Percentiles rank a stretch among this genome's conserved stretches.
These are phyloP conservation scores for Oryza officinalis DNA, from an alignment of 176 grass and related monocot genomes.

Conservation along the genomic window DNA sequence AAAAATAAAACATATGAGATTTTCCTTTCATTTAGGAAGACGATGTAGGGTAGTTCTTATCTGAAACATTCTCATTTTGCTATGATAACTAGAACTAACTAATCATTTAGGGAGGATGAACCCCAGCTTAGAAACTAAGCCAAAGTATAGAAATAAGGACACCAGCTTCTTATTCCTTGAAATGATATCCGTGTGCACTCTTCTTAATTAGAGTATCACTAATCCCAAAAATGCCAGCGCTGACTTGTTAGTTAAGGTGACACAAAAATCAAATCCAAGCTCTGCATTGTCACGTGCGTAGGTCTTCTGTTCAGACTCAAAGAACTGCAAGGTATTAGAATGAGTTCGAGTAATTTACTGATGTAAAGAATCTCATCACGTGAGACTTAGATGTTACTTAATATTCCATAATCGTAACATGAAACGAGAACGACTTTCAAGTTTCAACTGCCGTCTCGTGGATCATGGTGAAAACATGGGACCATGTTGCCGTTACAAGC, in stretches of 20 bases:
- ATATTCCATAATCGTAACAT: neutral
- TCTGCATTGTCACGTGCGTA: conserved; percentile 16
- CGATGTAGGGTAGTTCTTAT: neutral
- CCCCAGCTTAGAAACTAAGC: neutral
- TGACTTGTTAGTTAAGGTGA: conserved; percentile 19
- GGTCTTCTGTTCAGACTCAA: conserved; percentile 6
- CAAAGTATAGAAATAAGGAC: neutral
- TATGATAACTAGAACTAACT: neutral
- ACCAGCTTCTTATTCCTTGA: neutral
- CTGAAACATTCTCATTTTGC: neutral
- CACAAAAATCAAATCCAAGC: conserved; percentile 2
- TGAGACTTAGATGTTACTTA: neutral
- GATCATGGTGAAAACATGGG: neutral
- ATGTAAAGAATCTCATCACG: conserved; percentile 1
- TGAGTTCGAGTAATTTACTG: neutral
- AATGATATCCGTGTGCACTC: neutral
- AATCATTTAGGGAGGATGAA: neutral
- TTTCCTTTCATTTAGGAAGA: neutral
- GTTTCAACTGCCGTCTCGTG: neutral
- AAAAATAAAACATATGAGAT: too few relatives aligned
- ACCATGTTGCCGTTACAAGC: neutral
- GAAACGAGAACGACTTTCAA: neutral
- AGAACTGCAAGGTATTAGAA: neutral
- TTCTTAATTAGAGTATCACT: neutral
- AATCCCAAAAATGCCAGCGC: neutral